phyloP scores from a whole-genome alignment of 140 eudicot species.

The Erigeron philadelphicus region DNA sequence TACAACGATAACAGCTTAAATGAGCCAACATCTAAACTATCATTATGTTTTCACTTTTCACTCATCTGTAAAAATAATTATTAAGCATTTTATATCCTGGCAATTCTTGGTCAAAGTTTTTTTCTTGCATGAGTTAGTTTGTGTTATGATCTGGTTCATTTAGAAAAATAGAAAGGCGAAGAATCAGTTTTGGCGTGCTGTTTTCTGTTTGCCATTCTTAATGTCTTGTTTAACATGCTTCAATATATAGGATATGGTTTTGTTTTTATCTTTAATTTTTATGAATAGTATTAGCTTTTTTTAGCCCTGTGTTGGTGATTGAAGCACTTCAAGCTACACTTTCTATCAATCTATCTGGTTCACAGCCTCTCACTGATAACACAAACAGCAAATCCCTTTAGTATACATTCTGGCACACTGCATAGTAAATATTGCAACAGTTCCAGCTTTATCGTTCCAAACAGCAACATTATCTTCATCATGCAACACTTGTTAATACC shows the following conservation, averaged over 20 bases:
- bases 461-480: no score
- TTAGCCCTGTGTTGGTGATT: not conserved
- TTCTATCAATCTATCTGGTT: no score
- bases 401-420: no score
- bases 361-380: no score
- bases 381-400: no score
- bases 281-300: not conserved
- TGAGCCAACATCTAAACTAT: not conserved
- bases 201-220: not conserved
- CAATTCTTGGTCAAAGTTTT: not conserved
- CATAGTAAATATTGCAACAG: no score
- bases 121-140: not conserved
- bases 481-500: no score
- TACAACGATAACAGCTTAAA: not conserved
- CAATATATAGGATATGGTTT: not conserved
- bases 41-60: not conserved
- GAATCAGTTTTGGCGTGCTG: not conserved
- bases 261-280: not conserved
- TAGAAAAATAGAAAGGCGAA: constrained; percentile 5
- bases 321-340: no score
- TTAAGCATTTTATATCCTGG: not conserved
- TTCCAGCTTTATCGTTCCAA: no score
- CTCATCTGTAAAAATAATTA: not conserved
- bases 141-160: not conserved
- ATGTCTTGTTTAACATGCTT: not conserved